Evolutionary conservation across 768 basidiomycete species (phyloP).

Genomic region (Lactarius indigo): DNA sequence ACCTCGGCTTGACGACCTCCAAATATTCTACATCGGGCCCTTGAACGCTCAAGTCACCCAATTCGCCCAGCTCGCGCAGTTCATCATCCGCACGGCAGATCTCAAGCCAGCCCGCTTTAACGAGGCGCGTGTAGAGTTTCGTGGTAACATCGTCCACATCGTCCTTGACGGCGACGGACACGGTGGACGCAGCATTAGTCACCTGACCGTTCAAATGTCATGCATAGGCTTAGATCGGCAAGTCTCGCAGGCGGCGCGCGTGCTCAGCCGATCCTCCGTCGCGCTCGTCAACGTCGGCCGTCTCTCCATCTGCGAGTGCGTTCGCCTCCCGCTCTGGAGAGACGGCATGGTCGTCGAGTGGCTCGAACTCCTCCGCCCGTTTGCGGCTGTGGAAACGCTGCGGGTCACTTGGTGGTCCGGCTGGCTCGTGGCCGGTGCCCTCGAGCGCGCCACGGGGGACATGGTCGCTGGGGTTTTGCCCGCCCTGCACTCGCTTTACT

Average conservation of each 20-base stretch:
- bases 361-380: conserved; percentile 2
- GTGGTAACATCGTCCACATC: neutral
- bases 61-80: neutral
- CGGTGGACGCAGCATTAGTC: neutral
- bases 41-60: neutral
- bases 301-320: neutral
- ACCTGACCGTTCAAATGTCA: neutral
- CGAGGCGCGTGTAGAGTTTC: neutral
- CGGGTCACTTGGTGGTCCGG: neutral
- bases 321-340: neutral
- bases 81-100: neutral
- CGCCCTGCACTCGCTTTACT: neutral
- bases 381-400: neutral
- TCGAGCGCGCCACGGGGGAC: neutral
- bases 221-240: conserved; percentile 3
- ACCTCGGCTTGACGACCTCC: neutral
- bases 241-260: neutral
- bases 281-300: neutral
- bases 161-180: neutral
- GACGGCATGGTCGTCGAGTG: neutral
- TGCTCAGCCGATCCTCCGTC: neutral
- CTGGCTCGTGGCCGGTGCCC: neutral
- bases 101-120: neutral
- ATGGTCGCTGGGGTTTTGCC: neutral
- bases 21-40: neutral